A percentile compares a stretch with the other conserved stretches of the same genome.
Conservation (phyloP, 2,329 filamentous ascomycete species). For the Leptographium radiaticola region DNA sequence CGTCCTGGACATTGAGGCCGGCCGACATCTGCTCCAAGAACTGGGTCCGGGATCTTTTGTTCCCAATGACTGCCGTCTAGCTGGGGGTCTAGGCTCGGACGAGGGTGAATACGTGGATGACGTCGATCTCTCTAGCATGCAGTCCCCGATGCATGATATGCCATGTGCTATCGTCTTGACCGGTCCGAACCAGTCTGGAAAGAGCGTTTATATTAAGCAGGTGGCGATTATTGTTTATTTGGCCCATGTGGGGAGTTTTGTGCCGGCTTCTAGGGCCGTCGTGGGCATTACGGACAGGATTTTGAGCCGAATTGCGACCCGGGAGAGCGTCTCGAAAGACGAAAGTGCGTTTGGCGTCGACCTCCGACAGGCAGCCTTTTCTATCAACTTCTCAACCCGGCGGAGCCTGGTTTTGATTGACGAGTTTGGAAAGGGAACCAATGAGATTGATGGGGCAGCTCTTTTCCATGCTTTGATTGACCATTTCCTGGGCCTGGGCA, state of each 20-base stretch:
- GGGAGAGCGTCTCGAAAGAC: constrained; percentile 44
- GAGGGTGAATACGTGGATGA: constrained; percentile 7
- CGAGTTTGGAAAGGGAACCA: constrained; percentile 67
- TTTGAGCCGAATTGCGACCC: constrained; percentile 69
- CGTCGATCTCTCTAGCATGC: neutral
- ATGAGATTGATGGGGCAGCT: constrained; percentile 42
- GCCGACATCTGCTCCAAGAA: constrained; percentile 80
- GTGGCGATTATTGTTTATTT: constrained; percentile 82
- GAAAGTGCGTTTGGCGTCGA: constrained; percentile 63
- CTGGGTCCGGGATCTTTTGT: constrained; percentile 69
- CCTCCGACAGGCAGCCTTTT: constrained; percentile 71
- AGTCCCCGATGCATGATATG: constrained; percentile 8
- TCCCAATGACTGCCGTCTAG: constrained; percentile 63
- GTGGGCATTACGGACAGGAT: constrained; percentile 91
- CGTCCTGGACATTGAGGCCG: constrained; percentile 59
- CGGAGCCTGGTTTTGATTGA: constrained; percentile 80
- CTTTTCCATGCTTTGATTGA: constrained; percentile 43
- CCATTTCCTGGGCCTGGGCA: constrained; percentile 36
- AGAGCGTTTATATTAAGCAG: constrained; percentile 92
- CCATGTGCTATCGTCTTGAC: constrained; percentile 72
- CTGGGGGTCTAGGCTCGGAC: constrained; percentile 39
- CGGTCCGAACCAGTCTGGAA: constrained; percentile 92
- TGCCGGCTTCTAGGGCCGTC: constrained; percentile 62
- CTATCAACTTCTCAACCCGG: constrained; percentile 59
- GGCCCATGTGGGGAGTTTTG: constrained; percentile 84